Base-by-base conservation (phyloP, 257 asterid species). In the Misopates orontium region DNA sequence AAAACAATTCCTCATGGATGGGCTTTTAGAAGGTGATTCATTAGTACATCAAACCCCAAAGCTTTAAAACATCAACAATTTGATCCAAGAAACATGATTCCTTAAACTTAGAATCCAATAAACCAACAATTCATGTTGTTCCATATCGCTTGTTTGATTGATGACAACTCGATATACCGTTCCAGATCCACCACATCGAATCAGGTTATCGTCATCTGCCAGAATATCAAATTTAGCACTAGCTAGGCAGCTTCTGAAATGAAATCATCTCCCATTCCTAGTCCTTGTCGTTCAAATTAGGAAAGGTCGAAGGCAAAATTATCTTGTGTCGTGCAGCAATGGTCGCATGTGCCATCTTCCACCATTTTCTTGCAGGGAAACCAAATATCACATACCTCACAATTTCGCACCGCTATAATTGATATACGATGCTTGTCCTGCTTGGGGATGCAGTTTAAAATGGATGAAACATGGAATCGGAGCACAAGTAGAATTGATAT, bases 131-230 rank as follows among this genome's bases (percentile, higher is more conserved):
- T 17, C 64, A 50, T 14, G 20, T 67, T 50, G 50, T 73, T 79
- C 76, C 70, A 64, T 21, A 84, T 75, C 64, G 19, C 87, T 70
- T 6, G 69, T 67, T 54, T 71, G 74, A 52, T 66, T 67, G 10
- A 78, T 44, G 13, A 68, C 41, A n/a, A 82, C 79, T 67, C 73
- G 75, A 63, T 76, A 87, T 18, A 87, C 89, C 59, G 75, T 87
- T 11, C 87, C 91, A 1, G 91, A 75, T 79, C 84, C 78, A 85
- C 98, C 98, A 19, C 80, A 83, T 60, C 96, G 96, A 10, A 91
- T 82, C 23, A 77, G 8, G 50, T 83, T 82, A 50, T 76, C 74
- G 1, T 83, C 97, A 24, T 83, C 67, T 5, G 93, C 68, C 16
- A 85, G 10, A 40, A 92, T 83, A 24, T 70, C 69, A 18, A 84